Evolutionary conservation across 2,329 filamentous ascomycete genomes (phyloP).

Genomic region (Colletotrichum costaricense): DNA sequence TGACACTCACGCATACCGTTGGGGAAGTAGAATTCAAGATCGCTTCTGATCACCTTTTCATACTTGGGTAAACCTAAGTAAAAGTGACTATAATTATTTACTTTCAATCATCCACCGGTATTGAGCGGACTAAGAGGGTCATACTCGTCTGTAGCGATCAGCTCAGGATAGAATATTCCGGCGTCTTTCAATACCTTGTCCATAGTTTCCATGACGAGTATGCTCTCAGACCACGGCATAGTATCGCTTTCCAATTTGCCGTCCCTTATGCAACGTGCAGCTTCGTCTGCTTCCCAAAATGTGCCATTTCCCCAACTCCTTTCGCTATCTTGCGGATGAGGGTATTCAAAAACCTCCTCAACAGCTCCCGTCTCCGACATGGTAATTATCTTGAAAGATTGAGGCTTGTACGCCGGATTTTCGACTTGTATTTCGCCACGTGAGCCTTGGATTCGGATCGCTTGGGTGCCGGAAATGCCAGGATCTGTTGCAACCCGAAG

Average conservation of each 20-base stretch:
- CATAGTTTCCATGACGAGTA: conserved; percentile 84
- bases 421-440: conserved; percentile 85
- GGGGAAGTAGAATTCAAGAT: too few relatives aligned
- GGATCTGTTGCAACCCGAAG: conserved; percentile 72
- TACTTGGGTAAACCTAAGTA: too few relatives aligned
- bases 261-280: conserved; percentile 78
- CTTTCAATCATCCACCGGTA: conserved; percentile 51
- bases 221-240: conserved; percentile 80
- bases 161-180: conserved; percentile 62
- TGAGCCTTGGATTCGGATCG: conserved; percentile 85
- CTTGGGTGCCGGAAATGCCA: conserved; percentile 67
- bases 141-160: conserved; percentile 67
- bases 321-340: conserved; percentile 62
- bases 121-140: conserved; percentile 70
- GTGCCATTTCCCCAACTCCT: conserved; percentile 77
- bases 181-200: conserved; percentile 65
- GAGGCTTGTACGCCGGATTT: conserved; percentile 77
- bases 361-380: conserved; percentile 56
- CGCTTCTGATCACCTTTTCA: too few relatives aligned
- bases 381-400: conserved; percentile 73
- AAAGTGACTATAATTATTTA: too few relatives aligned
- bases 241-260: conserved; percentile 80
- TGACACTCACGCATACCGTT: too few relatives aligned
- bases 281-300: conserved; percentile 90
- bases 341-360: conserved; percentile 62